Evolutionary conservation across 2,329 filamentous ascomycete genomes (phyloP), one percentile per base, ranked within the genome.

Genomic region (Coccinonectria pachysandricola): DNA sequence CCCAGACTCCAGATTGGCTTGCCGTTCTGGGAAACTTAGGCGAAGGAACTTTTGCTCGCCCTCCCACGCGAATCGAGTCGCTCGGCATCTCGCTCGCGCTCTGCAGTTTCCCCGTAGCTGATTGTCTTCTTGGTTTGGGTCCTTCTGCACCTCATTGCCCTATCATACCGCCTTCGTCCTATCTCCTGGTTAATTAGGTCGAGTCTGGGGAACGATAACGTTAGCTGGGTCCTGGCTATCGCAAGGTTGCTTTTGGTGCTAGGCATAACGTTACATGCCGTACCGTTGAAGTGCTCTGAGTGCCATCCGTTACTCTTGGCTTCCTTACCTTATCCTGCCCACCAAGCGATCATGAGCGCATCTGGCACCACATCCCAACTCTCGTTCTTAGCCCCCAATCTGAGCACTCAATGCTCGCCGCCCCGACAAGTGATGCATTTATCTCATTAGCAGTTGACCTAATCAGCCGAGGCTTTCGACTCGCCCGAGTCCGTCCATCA

Each of bases 41-140:
- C 52, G 45, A 56, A 36, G 53, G 52, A 52, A 57, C 54, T 57
- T 57, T 57, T 57, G 54, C 52, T 50, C 45, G 45, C 45, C 43
- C 49, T 45, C 45, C 45, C 44, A 43, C 45, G 40, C 48, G 38
- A n/a, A n/a, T n/a, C 41, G 17, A 7, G 47, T 48, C 44, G 43
- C 52, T 54, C 53, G 53, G 44, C 47, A 35, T 43, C 38, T n/a
- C n/a, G n/a, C n/a, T n/a, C n/a, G n/a, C n/a, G n/a, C n/a, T n/a
- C n/a, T n/a, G n/a, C n/a, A n/a, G n/a, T n/a, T n/a, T n/a, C n/a
- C n/a, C n/a, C n/a, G n/a, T 31, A 29, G 30, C 26, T 37, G 37
- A 35, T 40, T 36, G 34, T 36, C 39, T 36, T 20, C 19, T 35
- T 33, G 30, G 31, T 42, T 30, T 25, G 24, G 31, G 24, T 28